These are phyloP conservation scores for Pouteria campechiana DNA, from an alignment of 179 eudicot species.

Conservation along the genomic window DNA sequence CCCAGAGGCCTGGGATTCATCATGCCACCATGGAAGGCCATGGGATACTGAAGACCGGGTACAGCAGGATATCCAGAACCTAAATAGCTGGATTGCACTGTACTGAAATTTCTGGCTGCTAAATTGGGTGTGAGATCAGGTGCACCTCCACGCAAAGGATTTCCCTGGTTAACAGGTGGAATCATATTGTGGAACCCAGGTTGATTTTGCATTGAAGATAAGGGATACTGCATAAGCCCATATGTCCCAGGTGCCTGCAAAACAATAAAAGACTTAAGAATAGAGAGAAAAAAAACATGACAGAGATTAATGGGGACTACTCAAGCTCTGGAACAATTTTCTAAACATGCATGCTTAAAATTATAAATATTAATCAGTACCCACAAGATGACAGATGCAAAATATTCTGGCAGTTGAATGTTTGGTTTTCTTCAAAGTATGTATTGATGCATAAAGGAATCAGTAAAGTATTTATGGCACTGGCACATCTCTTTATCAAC, in stretches of 20 bases:
- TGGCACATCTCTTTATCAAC: too few relatives aligned
- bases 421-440: too few relatives aligned
- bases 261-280: neutral
- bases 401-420: too few relatives aligned
- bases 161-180: constrained; percentile 53
- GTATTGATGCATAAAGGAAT: too few relatives aligned
- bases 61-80: constrained; percentile 57
- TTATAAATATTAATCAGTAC: too few relatives aligned
- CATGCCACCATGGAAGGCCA: constrained; percentile 65
- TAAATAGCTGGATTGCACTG: constrained; percentile 24
- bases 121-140: constrained; percentile 45
- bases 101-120: constrained; percentile 45
- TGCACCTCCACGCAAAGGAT: constrained; percentile 42
- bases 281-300: neutral
- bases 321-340: too few relatives aligned
- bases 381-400: too few relatives aligned
- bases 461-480: too few relatives aligned
- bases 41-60: constrained; percentile 56
- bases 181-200: constrained; percentile 37
- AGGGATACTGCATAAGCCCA: constrained; percentile 69
- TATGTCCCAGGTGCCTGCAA: constrained; percentile 74
- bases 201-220: constrained; percentile 63
- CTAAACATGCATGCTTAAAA: too few relatives aligned
- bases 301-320: too few relatives aligned
- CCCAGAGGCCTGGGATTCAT: constrained; percentile 47